Conservation (phyloP, 345 rosid genomes). For the Eucalyptus cloeziana region DNA sequence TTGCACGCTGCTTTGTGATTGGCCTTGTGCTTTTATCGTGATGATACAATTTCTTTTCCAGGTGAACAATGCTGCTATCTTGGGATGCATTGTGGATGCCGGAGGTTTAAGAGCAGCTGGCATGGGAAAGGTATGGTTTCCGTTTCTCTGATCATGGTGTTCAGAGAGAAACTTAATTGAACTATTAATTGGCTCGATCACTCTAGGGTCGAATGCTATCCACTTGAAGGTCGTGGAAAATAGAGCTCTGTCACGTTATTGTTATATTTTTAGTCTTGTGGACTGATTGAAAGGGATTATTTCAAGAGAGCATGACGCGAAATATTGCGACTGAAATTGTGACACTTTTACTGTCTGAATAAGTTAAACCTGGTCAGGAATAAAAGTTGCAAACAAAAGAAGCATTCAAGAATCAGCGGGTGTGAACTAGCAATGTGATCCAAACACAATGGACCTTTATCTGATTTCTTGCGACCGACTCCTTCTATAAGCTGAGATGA, state of each 20-base stretch:
- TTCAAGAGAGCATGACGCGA: neutral
- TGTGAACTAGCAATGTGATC: neutral
- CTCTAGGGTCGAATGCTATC: neutral
- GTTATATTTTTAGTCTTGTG: neutral
- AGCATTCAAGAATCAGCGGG: neutral
- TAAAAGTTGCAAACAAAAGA: neutral
- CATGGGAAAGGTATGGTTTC: neutral
- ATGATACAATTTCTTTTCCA: neutral
- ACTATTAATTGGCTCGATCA: neutral
- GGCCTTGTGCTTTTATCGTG: neutral
- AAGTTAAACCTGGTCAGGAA: neutral
- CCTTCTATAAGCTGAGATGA: neutral
- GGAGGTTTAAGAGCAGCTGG: neutral
- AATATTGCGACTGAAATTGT: neutral
- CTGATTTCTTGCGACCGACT: neutral
- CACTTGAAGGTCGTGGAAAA: neutral
- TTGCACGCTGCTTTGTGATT: neutral
- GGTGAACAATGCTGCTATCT: conserved; percentile 11
- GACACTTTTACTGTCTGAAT: neutral
- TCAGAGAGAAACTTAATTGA: neutral
- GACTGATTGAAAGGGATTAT: neutral
- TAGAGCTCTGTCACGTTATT: neutral
- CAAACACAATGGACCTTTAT: neutral
- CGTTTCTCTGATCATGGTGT: neutral
- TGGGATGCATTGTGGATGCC: neutral